Base-by-base conservation (phyloP, 2,329 filamentous ascomycete species). In the Tricladium varicosporioides region DNA sequence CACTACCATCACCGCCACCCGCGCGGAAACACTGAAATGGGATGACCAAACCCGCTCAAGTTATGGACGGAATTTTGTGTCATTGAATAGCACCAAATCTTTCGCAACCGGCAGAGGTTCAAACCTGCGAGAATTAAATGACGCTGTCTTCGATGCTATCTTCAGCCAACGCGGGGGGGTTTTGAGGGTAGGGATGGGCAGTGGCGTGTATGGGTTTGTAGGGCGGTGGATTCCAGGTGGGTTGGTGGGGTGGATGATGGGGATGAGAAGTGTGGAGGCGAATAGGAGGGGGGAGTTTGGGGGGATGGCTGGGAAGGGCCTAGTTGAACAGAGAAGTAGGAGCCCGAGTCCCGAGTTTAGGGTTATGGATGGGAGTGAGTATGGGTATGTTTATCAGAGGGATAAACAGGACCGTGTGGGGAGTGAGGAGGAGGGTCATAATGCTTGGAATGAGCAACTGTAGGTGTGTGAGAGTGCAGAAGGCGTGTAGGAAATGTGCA, bases 211-310 rank as follows among this genome's bases (percentile, higher is more conserved):
- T 72, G 89, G 90, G 42, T 80, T 97, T 31, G 88, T 97, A 7
- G 94, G 92, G 5, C 82, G 83, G 42, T 93, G 88, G 83, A 80
- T 89, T 19, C 93, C 94, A 1, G 80, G 83, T 16, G 81, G 85
- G 2, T 71, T 97, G 14, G 88, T 97, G n/a, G 86, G 86, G 1
- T 94, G 91, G 89, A 96, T 97, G 89, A 88, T 97, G 83, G 92
- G 92, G 10, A 82, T 92, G 57, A 79, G 86, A 59, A 77, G 76
- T 56, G 83, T 87, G 2, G 54, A 51, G 18, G 54, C 45, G 27
- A 42, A 15, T 40, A 31, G 14, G 10, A n/a, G 18, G 18, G 48
- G 43, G 1, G 63, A 63, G 40, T 64, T 59, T 51, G 60, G 60
- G 18, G 32, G 57, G 18, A 52, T 27, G 51, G 8, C 33, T 16